Evolutionary conservation across 2,329 filamentous ascomycete genomes (phyloP).

Genomic region (Penicillium psychrosexuale): DNA sequence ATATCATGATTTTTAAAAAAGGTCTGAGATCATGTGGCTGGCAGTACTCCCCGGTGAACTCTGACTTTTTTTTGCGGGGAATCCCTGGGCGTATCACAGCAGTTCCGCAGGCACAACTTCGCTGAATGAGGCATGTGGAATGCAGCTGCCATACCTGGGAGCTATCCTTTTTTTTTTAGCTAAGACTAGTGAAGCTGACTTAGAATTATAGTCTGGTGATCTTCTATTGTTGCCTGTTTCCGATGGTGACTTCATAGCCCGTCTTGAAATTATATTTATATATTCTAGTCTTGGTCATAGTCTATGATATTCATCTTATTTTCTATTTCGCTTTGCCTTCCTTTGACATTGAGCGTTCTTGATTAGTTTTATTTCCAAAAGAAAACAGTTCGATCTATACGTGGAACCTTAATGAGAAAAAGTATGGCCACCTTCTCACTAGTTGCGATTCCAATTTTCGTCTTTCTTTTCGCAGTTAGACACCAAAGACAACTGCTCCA

Average conservation of each 20-base stretch:
- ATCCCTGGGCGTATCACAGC: slow-evolving; percentile 27
- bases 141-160: slow-evolving; percentile 13
- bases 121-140: slow-evolving; percentile 23
- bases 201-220: slow-evolving; percentile 19
- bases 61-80: slow-evolving; percentile 25
- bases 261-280: slow-evolving; percentile 18
- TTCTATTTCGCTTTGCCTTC: background rate
- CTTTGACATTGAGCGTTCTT: background rate
- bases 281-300: background rate
- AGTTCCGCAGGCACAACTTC: slow-evolving; percentile 13
- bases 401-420: slow-evolving; percentile 14
- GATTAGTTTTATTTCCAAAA: slow-evolving; percentile 1
- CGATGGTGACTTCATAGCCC: slow-evolving; percentile 13
- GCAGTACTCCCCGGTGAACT: slow-evolving; percentile 12
- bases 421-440: slow-evolving; percentile 36
- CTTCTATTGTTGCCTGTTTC: slow-evolving; percentile 16
- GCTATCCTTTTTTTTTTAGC: slow-evolving; percentile 13
- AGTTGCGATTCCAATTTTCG: slow-evolving; percentile 27
- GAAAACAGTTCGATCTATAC: background rate
- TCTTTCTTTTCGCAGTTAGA: slow-evolving; percentile 29
- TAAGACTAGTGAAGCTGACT: slow-evolving; percentile 11
- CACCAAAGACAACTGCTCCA: slow-evolving; percentile 21
- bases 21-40: slow-evolving; percentile 20
- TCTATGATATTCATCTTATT: background rate
- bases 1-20: background rate